Evolutionary conservation across 169 alveolate species (phyloP), one percentile per base, ranked within the genome.

Genomic region (Plasmodium billcollinsi): DNA sequence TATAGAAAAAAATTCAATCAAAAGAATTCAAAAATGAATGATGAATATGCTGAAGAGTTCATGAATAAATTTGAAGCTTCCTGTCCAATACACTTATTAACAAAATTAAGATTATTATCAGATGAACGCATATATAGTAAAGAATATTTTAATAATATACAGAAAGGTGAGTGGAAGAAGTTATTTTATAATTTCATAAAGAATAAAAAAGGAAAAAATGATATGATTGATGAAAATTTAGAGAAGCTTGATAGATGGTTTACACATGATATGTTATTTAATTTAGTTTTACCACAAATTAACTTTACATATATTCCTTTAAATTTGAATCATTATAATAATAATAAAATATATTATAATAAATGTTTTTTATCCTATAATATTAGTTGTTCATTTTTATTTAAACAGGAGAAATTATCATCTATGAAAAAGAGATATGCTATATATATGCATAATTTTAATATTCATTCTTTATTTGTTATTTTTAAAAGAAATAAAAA

Each of bases 331-430:
- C 91, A 83, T 61, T 83, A 69, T 66, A 69, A 63, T 24, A 33
- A 83, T 83, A 69, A 33, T 45, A 83, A 62, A 54, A 73, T 83
- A 9, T 69, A 58, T 26, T 14, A 4, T 6, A 62, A 83, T 58
- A 83, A 69, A 26, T 83, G 80, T 63, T 73, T 83, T 33, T 72
- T 83, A 56, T 83, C 91, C 12, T 83, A 83, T 61, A 83, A 63
- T 39, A 33, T 83, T 49, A 33, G 26, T 11, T 83, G 85, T 24
- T 83, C 91, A 15, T 83, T 83, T 72, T 50, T 83, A 14, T 56
- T 83, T 69, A 83, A 83, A 62, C 91, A 83, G 50, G 91, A 83
- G 58, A 83, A 83, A 83, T n/a, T 56, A 15, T 83, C 91, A 33
- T 15, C 85, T 11, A 69, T 58, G 39, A 83, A 83, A 47, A 83